Evolutionary conservation across 2,329 filamentous ascomycete genomes (phyloP).

Genomic region (Aspergillus sp.): DNA sequence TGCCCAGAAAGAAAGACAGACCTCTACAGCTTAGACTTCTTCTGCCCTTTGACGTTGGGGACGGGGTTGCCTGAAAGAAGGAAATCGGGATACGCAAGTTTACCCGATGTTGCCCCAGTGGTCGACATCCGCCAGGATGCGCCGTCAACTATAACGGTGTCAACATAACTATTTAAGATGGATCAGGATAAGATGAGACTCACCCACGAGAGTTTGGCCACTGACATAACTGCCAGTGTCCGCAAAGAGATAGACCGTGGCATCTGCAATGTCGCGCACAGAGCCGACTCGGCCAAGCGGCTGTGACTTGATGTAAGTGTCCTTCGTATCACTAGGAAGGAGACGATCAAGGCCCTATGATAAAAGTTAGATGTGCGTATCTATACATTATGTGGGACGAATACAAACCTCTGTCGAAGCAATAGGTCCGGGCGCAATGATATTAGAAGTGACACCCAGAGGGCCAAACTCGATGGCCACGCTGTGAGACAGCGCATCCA

Average conservation of each 20-base stretch:
- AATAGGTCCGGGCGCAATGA: constrained; percentile 86
- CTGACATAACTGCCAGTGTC: constrained; percentile 85
- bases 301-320: constrained; percentile 53
- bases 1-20: neutral
- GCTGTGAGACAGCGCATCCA: constrained; percentile 79
- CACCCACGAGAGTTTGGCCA: constrained; percentile 72
- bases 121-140: constrained; percentile 43
- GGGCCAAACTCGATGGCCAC: constrained; percentile 90
- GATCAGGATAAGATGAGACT: constrained; percentile 18
- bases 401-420: constrained; percentile 67
- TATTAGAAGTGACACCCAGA: constrained; percentile 80
- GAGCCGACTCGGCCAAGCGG: constrained; percentile 76
- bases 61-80: constrained; percentile 56
- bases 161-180: neutral
- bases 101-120: constrained; percentile 34
- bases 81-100: constrained; percentile 60
- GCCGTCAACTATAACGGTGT: constrained; percentile 38
- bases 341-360: constrained; percentile 66
- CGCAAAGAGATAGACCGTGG: constrained; percentile 85
- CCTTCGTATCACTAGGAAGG: constrained; percentile 54
- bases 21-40: constrained; percentile 56
- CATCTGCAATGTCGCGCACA: constrained; percentile 87
- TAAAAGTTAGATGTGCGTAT: constrained; percentile 6
- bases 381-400: neutral
- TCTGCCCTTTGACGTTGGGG: constrained; percentile 60